Evolutionary conservation across 2,329 filamentous ascomycete genomes (phyloP).

Genomic region (Talaromyces sp.): DNA sequence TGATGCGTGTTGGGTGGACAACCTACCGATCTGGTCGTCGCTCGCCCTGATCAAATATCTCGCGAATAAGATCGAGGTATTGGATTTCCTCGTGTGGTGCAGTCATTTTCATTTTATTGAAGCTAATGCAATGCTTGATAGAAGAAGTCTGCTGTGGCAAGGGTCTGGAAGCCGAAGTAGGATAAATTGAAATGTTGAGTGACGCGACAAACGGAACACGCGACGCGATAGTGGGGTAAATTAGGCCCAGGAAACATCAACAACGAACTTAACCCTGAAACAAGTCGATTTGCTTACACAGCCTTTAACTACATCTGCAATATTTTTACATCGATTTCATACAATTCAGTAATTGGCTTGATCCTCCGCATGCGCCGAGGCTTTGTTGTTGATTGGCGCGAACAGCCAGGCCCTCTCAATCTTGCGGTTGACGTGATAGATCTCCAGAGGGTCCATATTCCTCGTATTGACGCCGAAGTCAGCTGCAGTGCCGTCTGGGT

Average conservation of each 20-base stretch:
- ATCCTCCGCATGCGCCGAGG: conserved; percentile 10
- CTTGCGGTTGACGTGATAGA: conserved; percentile 10
- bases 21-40: conserved; percentile 77
- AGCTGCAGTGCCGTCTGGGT: conserved; percentile 5
- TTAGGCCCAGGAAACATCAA: too few relatives aligned
- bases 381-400: conserved; percentile 7
- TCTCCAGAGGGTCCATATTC: conserved; percentile 13
- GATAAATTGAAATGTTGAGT: background rate
- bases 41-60: conserved; percentile 80
- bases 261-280: too few relatives aligned
- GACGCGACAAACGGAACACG: background rate
- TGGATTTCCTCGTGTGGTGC: conserved; percentile 78
- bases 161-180: background rate
- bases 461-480: conserved; percentile 11
- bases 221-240: background rate
- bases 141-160: background rate
- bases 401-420: background rate
- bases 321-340: background rate
- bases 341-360: conserved; percentile 10
- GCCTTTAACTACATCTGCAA: background rate
- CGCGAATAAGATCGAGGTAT: conserved; percentile 83
- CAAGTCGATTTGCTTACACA: background rate
- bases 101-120: background rate
- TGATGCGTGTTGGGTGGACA: background rate
- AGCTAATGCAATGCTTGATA: background rate